phyloP scores from a whole-genome alignment of 2,329 filamentous ascomycete species.

The Fusarium solani-melongenae region DNA sequence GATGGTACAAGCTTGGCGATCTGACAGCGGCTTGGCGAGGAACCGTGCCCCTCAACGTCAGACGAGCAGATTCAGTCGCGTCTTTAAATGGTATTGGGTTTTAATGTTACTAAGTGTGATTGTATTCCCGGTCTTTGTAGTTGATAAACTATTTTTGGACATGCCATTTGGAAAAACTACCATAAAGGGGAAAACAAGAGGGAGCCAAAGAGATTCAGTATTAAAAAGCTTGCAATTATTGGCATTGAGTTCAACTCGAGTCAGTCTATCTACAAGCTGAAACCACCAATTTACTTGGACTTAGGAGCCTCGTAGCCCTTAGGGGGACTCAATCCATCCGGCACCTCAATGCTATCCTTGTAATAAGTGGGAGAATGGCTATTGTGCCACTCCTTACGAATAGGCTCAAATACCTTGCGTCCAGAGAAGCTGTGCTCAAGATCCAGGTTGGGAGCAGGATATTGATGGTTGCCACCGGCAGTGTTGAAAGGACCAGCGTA shows the following conservation, averaged over 20 bases:
- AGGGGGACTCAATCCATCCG: conserved; percentile 58
- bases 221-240: neutral
- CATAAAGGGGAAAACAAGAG: neutral
- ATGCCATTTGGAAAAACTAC: neutral
- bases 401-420: conserved; percentile 50
- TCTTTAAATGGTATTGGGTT: neutral
- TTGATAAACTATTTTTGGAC: neutral
- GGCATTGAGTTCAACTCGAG: neutral
- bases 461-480: conserved; percentile 47
- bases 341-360: conserved; percentile 50
- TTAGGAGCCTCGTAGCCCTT: conserved; percentile 48
- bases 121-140: neutral
- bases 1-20: conserved; percentile 5
- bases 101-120: neutral
- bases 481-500: conserved; percentile 63
- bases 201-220: neutral
- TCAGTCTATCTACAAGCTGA: neutral
- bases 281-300: conserved; percentile 7
- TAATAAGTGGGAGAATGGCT: conserved; percentile 57
- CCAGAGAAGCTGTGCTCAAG: conserved; percentile 47
- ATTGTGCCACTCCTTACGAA: conserved; percentile 52
- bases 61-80: too few species aligned
- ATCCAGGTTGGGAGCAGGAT: conserved; percentile 55
- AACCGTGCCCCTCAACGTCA: neutral
- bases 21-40: neutral